These are phyloP conservation scores for Cadophora gregata DNA, from an alignment of 2,329 filamentous ascomycete genomes.

Conservation along the genomic window DNA sequence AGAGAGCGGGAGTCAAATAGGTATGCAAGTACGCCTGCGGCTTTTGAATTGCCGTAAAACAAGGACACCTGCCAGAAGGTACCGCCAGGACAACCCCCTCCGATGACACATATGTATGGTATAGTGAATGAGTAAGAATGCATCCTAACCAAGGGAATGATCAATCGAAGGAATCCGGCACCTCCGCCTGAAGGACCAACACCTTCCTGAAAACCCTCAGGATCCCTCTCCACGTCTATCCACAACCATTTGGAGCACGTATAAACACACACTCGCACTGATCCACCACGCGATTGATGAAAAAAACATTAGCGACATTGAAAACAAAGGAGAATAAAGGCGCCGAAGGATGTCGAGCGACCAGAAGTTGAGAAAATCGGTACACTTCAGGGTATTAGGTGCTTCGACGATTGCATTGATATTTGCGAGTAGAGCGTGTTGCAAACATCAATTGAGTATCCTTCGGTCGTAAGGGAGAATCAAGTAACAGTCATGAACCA, in stretches of 20 bases:
- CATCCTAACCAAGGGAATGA: slow-evolving; percentile 40
- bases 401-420: slow-evolving; percentile 35
- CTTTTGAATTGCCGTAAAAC: slow-evolving; percentile 38
- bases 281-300: slow-evolving; percentile 38
- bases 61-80: slow-evolving; percentile 30
- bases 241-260: slow-evolving; percentile 34
- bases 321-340: slow-evolving; percentile 43
- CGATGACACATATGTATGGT: slow-evolving; percentile 36
- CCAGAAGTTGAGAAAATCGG: slow-evolving; percentile 32
- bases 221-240: slow-evolving; percentile 32
- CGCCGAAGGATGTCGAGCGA: slow-evolving; percentile 33
- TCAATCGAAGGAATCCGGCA: slow-evolving; percentile 40
- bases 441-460: slow-evolving; percentile 32
- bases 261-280: slow-evolving; percentile 23
- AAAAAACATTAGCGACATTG: slow-evolving; percentile 45
- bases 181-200: slow-evolving; percentile 38
- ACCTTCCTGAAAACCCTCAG: slow-evolving; percentile 35
- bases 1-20: slow-evolving; percentile 31
- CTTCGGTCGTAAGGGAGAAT: slow-evolving; percentile 29
- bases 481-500: slow-evolving; percentile 39
- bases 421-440: slow-evolving; percentile 33
- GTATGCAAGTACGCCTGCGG: slow-evolving; percentile 43
- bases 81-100: slow-evolving; percentile 38
- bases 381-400: slow-evolving; percentile 28
- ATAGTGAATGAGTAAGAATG: slow-evolving; percentile 27